Conservation (phyloP, 1,139 yeast genomes). For the Kodamaea sp. region DNA sequence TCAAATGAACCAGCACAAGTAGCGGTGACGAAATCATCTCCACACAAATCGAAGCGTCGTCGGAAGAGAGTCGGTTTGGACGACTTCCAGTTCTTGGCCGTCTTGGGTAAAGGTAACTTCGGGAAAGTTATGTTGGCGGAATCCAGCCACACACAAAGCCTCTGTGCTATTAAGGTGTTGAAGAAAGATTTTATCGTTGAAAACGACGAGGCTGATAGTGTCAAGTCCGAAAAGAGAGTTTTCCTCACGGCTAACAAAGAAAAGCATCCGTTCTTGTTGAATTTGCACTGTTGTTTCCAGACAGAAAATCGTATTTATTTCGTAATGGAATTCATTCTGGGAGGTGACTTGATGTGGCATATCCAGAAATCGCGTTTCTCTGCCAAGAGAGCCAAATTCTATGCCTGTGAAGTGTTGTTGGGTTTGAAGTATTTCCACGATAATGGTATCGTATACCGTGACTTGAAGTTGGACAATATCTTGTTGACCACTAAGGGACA, state of each 20-base stretch:
- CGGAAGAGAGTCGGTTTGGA: conserved; percentile 85
- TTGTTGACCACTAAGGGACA: conserved; percentile 90
- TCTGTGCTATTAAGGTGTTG: conserved; percentile 93
- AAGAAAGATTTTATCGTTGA: conserved; percentile 94
- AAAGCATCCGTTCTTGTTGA: conserved; percentile 88
- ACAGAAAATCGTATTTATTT: conserved; percentile 96
- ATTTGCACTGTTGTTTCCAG: conserved; percentile 93
- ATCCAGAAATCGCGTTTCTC: conserved; percentile 91
- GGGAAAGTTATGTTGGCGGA: conserved; percentile 98
- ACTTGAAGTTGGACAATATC: conserved; percentile 88
- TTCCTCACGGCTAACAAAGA: conserved; percentile 88
- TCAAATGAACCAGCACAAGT: conserved; percentile 1
- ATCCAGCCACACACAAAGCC: conserved; percentile 71
- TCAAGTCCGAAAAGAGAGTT: conserved; percentile 89
- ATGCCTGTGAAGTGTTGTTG: conserved; percentile 92
- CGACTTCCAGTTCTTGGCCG: conserved; percentile 91
- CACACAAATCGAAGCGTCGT: conserved; percentile 36
- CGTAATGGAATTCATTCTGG: conserved; percentile 97
- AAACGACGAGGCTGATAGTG: conserved; percentile 94
- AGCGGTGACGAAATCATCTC: conserved; percentile 8
- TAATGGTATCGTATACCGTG: conserved; percentile 94
- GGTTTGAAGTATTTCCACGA: conserved; percentile 94
- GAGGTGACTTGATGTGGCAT: conserved; percentile 99
- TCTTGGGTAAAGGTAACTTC: conserved; percentile 94
- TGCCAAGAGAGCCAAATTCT: conserved; percentile 89